Conservation (phyloP, 179 eudicot genomes). For the Corrigiola litoralis region DNA sequence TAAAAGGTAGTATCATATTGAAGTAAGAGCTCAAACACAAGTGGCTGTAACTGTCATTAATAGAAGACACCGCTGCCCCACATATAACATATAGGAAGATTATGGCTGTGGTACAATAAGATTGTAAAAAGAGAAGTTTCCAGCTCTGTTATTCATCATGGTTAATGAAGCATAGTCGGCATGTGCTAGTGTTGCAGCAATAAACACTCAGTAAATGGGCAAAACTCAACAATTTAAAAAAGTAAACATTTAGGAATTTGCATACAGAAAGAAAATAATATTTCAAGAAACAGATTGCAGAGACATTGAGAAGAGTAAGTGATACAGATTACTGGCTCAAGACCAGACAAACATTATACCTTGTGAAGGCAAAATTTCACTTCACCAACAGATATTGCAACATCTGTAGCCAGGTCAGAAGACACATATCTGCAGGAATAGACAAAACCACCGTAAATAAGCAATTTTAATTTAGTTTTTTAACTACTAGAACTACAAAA, state of each 20-base stretch:
- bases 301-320: neutral
- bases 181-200: neutral
- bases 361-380: constrained; percentile 69
- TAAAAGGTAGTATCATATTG: neutral
- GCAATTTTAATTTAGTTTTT: neutral
- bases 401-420: constrained; percentile 73
- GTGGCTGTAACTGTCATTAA: neutral
- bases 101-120: neutral
- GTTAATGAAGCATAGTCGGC: neutral
- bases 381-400: constrained; percentile 47
- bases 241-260: neutral
- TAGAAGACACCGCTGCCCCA: neutral
- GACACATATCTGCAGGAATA: constrained; percentile 53
- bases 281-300: neutral
- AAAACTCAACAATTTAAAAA: neutral
- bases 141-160: neutral
- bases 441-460: neutral
- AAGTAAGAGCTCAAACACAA: neutral
- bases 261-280: neutral
- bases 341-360: constrained; percentile 32
- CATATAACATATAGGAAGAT: neutral
- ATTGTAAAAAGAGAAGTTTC: neutral
- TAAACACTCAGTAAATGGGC: neutral
- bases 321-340: neutral
- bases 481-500: too few relatives aligned